phyloP scores from a whole-genome alignment of 75 land plant species.

The Pinus albicaulis region DNA sequence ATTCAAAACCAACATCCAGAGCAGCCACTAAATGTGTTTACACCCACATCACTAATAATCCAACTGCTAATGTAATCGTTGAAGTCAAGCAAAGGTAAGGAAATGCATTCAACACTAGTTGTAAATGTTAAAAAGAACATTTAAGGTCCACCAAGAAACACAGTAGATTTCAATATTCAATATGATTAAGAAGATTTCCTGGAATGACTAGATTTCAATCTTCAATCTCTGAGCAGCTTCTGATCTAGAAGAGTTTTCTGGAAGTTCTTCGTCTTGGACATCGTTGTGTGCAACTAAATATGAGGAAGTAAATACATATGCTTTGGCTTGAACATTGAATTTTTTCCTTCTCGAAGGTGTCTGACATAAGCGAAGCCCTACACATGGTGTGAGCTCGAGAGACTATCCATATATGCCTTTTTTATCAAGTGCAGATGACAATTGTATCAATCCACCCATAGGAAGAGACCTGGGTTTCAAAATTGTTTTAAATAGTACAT shows the following conservation, averaged over 20 bases:
- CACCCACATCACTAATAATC: slow-evolving; percentile 59
- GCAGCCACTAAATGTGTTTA: slow-evolving; percentile 45
- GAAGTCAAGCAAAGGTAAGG: slow-evolving; percentile 81
- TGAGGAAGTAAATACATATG: slow-evolving; percentile 41
- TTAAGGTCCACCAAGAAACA: slow-evolving; percentile 76
- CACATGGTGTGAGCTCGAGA: slow-evolving; percentile 1
- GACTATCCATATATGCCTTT: not conserved
- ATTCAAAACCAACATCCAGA: slow-evolving; percentile 62
- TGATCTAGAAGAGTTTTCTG: slow-evolving; percentile 2
- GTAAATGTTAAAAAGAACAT: slow-evolving; percentile 74
- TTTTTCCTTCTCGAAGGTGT: not conserved
- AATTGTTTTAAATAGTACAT: not conserved
- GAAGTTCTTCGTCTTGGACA: not conserved
- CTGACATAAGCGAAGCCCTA: not conserved
- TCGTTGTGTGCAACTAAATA: slow-evolving; percentile 11
- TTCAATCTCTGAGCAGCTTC: too few species aligned
- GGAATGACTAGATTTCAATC: too few species aligned
- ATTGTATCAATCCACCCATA: not conserved
- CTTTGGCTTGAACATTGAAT: slow-evolving; percentile 14
- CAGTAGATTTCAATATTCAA: slow-evolving; percentile 81
- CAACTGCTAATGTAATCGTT: slow-evolving; percentile 62
- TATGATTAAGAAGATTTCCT: too few species aligned
- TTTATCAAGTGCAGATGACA: not conserved
- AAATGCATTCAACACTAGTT: slow-evolving; percentile 75
- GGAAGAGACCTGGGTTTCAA: too few species aligned